Evolutionary conservation across 352 stramenopile genomes (phyloP).

Genomic region (Stramenopiles sp.): DNA sequence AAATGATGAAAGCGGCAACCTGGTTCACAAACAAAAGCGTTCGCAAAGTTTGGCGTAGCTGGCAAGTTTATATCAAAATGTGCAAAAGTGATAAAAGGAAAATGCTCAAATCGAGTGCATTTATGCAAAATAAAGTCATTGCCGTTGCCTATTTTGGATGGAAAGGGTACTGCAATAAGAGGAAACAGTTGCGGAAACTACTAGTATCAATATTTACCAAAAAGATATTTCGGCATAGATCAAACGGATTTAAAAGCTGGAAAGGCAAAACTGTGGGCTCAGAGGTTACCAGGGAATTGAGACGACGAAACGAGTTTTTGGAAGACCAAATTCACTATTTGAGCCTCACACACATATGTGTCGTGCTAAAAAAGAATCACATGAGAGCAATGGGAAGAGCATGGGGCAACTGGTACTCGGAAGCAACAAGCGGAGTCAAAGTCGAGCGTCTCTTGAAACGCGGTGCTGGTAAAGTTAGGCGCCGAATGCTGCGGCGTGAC

Average conservation of each 20-base stretch:
- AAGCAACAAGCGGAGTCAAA: not conserved
- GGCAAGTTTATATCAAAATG: not conserved
- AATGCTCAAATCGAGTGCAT: constrained; percentile 7
- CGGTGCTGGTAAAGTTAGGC: not conserved
- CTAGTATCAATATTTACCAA: not conserved
- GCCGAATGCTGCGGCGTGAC: not conserved
- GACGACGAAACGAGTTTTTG: not conserved
- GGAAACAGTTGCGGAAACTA: not conserved
- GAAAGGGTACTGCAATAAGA: not conserved
- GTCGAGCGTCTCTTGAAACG: not conserved
- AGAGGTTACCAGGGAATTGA: not conserved
- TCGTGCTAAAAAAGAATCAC: not conserved
- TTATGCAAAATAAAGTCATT: constrained; percentile 2
- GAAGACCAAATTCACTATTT: constrained; percentile 5
- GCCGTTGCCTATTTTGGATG: not conserved
- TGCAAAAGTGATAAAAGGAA: not conserved
- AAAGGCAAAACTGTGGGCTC: not conserved
- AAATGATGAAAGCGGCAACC: constrained; percentile 8
- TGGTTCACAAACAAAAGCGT: constrained; percentile 9
- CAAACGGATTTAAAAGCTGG: not conserved
- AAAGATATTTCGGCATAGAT: not conserved
- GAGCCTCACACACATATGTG: not conserved
- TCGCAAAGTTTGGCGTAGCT: not conserved
- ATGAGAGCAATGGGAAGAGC: not conserved
- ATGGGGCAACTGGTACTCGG: not conserved